A percentile compares a stretch with the other conserved stretches of the same genome.
phyloP scores from a whole-genome alignment of 371 early-diverging fungal genomes.

The Rhizopus arrhizus region DNA sequence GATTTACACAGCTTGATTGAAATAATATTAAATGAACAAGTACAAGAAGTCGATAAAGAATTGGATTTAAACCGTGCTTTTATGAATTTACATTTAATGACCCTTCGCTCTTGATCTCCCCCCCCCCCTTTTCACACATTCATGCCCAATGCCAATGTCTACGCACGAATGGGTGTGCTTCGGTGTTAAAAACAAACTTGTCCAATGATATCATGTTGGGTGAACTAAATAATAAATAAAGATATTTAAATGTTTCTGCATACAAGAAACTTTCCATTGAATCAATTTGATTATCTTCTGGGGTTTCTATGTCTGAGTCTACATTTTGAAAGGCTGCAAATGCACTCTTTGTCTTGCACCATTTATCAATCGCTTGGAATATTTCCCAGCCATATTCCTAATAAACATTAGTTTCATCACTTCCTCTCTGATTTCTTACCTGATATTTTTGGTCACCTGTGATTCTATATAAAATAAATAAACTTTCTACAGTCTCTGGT shows the following conservation, averaged over 20 bases:
- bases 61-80: conserved; percentile 40
- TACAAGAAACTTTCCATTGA: conserved; percentile 75
- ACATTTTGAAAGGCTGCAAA: conserved; percentile 68
- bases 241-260: conserved; percentile 88
- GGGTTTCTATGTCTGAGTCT: conserved; percentile 20
- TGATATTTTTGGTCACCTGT: conserved; percentile 76
- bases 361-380: conserved; percentile 69
- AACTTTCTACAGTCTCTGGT: conserved; percentile 77
- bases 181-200: conserved; percentile 73
- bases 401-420: neutral
- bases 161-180: conserved; percentile 63
- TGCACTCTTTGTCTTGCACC: conserved; percentile 60
- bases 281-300: conserved; percentile 39
- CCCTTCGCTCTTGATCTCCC: neutral
- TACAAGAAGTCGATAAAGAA: conserved; percentile 33
- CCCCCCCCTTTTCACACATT: conserved; percentile 25
- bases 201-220: conserved; percentile 63
- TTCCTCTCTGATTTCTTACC: conserved; percentile 19
- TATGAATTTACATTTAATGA: conserved; percentile 46
- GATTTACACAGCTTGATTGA: conserved; percentile 40
- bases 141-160: conserved; percentile 29
- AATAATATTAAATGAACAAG: conserved; percentile 15
- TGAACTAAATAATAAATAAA: conserved; percentile 78
- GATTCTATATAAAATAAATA: conserved; percentile 73
- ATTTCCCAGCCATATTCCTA: conserved; percentile 75